Percentiles rank a stretch among this genome's conserved stretches.
phyloP scores from a whole-genome alignment of 1,284 basidiomycete genomes.

The Naganishia sp. region DNA sequence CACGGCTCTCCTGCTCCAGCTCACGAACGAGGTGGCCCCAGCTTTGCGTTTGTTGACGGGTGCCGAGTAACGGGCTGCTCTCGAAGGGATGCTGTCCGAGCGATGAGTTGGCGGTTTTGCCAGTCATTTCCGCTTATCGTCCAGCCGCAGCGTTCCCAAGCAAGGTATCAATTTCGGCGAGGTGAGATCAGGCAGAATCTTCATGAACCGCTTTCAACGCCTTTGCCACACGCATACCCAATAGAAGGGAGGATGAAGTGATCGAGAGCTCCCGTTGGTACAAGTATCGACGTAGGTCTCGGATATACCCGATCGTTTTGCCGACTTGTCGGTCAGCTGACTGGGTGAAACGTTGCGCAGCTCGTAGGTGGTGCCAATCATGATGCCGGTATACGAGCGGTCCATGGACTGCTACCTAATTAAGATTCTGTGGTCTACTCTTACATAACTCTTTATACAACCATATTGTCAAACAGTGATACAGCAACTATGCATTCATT shows the following conservation, averaged over 20 bases:
- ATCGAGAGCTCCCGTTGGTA: background rate
- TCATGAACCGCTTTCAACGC: too few species aligned
- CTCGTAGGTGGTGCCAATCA: background rate
- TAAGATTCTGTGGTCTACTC: too few species aligned
- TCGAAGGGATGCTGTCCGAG: slow-evolving; percentile 11
- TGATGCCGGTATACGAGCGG: too few species aligned
- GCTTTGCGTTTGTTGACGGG: slow-evolving; percentile 13
- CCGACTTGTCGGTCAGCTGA: background rate
- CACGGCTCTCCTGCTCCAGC: background rate
- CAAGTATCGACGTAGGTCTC: background rate
- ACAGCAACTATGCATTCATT: background rate
- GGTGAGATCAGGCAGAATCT: too few species aligned
- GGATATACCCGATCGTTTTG: too few species aligned
- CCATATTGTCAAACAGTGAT: too few species aligned
- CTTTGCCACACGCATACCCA: background rate
- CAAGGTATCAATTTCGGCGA: too few species aligned
- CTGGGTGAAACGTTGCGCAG: background rate
- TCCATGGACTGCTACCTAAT: too few species aligned
- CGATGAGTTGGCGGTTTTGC: background rate
- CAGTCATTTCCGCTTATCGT: background rate
- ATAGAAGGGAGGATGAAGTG: background rate
- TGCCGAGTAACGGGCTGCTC: slow-evolving; percentile 19
- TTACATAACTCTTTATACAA: background rate
- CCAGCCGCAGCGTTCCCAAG: too few species aligned
- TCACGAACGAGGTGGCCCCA: slow-evolving; percentile 12